Evolutionary conservation across 2,329 filamentous ascomycete genomes (phyloP), one percentile per base, ranked within the genome.

Genomic region (Aspergillus japonicus): DNA sequence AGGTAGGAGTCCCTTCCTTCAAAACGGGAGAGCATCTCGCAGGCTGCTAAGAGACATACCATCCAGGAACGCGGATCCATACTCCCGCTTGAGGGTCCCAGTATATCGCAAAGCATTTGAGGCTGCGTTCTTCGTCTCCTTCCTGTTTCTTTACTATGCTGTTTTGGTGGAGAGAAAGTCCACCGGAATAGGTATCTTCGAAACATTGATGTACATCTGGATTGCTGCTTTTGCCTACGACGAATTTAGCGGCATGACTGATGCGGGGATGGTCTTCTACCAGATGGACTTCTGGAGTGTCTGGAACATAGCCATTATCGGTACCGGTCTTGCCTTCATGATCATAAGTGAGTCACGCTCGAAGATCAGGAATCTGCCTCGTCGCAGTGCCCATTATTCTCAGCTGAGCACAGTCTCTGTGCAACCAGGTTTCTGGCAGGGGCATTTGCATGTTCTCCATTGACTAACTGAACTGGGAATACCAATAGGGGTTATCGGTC

Each of bases 151-250:
- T 5, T 97, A 96, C 75, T 97, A 96, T 70, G 83, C 86, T n/a
- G 92, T 96, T 0, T 82, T 96, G 33, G 84, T 96, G 50, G 86
- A 91, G 66, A 83, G 90, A 62, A 86, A 89, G 64, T 83, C 87
- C 8, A 80, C 82, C 19, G 80, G 81, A 29, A 85, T 96, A 56
- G 91, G 89, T 0, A 71, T 81, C 0, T 79, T 87, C 19, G 92
- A 97, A 73, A 77, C 89, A 2, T 71, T 91, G 16, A 83, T 97
- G 47, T 95, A 94, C 71, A 75, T 96, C 54, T 96, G 92, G 90
- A 89, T 96, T 66, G 87, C 87, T 4, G 89, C 91, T 7, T 96
- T 96, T 78, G 87, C 90, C 44, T 96, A 95, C 70, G 92, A 96
- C 66, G 92, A 93, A 75, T 80, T 95, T 59, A 90, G 89, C 68